phyloP scores from a whole-genome alignment of 2,329 filamentous ascomycete species.

The Leptodontidium sp. region DNA sequence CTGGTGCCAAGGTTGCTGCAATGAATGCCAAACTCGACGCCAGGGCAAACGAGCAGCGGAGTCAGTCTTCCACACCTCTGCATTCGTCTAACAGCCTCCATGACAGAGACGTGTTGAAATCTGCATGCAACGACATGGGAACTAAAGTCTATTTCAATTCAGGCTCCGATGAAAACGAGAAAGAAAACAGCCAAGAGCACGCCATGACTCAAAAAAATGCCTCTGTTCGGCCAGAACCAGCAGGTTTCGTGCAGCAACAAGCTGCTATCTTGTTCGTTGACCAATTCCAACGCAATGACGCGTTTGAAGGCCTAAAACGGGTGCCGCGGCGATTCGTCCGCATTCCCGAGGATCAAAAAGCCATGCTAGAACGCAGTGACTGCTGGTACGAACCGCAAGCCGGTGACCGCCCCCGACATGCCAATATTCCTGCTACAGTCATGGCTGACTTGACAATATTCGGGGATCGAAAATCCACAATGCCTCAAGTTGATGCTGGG shows the following conservation, averaged over 20 bases:
- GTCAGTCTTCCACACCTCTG: constrained; percentile 7
- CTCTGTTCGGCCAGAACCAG: constrained; percentile 26
- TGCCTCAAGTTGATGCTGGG: background rate
- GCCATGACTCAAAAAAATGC: background rate
- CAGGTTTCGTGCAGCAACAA: background rate
- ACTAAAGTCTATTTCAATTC: background rate
- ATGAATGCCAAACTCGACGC: constrained; percentile 28
- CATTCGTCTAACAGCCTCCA: background rate
- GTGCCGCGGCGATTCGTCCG: constrained; percentile 53
- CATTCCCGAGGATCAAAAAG: constrained; percentile 58
- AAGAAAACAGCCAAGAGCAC: constrained; percentile 39
- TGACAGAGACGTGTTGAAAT: constrained; percentile 1
- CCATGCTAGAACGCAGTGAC: constrained; percentile 55
- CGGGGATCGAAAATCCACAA: constrained; percentile 9
- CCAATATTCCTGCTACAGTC: constrained; percentile 48
- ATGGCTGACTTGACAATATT: constrained; percentile 33
- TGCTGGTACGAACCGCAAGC: constrained; percentile 48
- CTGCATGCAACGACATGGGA: background rate
- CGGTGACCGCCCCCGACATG: constrained; percentile 19
- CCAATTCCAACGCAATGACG: constrained; percentile 38
- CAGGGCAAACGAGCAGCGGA: constrained; percentile 26
- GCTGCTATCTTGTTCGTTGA: constrained; percentile 21
- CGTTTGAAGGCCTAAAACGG: constrained; percentile 38
- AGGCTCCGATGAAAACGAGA: constrained; percentile 35
- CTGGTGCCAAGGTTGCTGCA: constrained; percentile 12